Conservation (phyloP, 2,329 filamentous ascomycete species). For the Alternaria novae-zelandiae region DNA sequence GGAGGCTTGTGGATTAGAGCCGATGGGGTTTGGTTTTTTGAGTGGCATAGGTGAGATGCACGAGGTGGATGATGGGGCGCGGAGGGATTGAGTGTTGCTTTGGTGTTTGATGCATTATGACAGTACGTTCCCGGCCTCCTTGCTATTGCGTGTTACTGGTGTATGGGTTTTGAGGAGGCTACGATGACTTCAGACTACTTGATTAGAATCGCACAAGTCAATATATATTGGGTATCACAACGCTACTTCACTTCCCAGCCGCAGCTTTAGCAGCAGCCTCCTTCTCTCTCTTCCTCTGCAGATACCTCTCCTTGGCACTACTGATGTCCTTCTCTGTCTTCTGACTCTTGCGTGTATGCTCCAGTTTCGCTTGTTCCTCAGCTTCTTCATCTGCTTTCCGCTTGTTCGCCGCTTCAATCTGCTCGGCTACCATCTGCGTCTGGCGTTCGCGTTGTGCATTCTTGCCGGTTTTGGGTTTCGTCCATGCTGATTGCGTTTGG, state of each 20-base stretch:
- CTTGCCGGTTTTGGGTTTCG: conserved; percentile 52
- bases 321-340: conserved; percentile 80
- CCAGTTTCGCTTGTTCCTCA: conserved; percentile 67
- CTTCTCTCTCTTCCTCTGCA: conserved; percentile 76
- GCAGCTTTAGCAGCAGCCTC: conserved; percentile 75
- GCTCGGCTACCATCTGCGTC: conserved; percentile 78
- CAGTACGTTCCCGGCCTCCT: neutral
- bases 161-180: neutral
- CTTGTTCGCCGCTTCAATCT: conserved; percentile 76
- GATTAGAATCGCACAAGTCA: neutral
- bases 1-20: neutral
- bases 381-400: conserved; percentile 72
- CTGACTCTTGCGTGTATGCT: conserved; percentile 73
- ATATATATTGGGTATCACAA: conserved; percentile 6
- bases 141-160: neutral
- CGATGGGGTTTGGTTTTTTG: neutral
- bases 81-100: neutral
- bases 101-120: neutral
- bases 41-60: neutral
- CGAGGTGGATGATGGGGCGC: neutral
- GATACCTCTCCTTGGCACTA: conserved; percentile 79
- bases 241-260: conserved; percentile 15
- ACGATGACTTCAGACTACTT: neutral
- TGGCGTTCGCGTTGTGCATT: conserved; percentile 77
- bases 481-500: conserved; percentile 6